Base-by-base conservation (phyloP, 345 rosid species). In the Cardamine chenopodiifolia region DNA sequence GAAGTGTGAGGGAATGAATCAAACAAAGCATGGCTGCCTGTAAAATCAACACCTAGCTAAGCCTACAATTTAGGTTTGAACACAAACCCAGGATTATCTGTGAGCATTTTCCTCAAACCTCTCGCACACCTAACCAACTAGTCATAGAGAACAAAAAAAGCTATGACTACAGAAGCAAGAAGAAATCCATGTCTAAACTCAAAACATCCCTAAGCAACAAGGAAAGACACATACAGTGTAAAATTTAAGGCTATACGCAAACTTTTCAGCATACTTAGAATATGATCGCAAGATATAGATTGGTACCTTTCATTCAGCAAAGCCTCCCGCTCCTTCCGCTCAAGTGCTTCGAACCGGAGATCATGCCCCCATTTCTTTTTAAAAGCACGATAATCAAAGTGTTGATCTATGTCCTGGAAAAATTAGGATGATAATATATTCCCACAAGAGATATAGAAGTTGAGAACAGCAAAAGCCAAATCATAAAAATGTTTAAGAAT, bases 321-420 rank as follows among this genome's bases (percentile, higher is more conserved):
- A 76, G 83, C 72, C 73, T 90, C 99, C 60, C 88, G 84, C 66
- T 95, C 99, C 79, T 89, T 95, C 57, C 91, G 88, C 50, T 92
- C 96, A 84, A 95, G 77, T 60, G 87, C 92, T 79, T 85, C 87
- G 62, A 92, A 95, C 70, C 99, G 89, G 29, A 79, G 89, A 86
- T 95, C 94, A 44, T 66, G 76, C 56, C 92, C 98, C 99, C 99
- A 90, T 72, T 85, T 92, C 82, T 78, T 92, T 81, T 84, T 87
- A 72, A 95, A 90, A 68, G 86, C 79, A 60, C 83, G 89, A 80
- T 95, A 95, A 79, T 81, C 86, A 64, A 94, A 92, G 71, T 81
- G 77, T 35, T 87, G 85, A 76, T 92, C 90, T 83, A 95, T 87
- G 77, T 88, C 97, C 98, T 95, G 87, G 53, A 75, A 71, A 40